Percentiles rank a stretch among this genome's conserved stretches.
Conservation (phyloP, 208 protist species). For the Plasmodiophora brassicae region DNA sequence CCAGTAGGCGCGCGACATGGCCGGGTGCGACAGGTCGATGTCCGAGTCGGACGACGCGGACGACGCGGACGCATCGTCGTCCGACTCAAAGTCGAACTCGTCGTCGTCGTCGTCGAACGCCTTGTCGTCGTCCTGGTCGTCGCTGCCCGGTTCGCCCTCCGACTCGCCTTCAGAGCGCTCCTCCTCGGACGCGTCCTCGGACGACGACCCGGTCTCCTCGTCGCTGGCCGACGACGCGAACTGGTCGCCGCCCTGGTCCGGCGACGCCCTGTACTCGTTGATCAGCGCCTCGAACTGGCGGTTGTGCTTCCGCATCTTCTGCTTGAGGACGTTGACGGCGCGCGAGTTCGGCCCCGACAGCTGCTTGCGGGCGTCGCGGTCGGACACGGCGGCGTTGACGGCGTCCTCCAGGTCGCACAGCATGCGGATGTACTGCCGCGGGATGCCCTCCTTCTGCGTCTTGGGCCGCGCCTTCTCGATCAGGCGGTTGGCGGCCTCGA, state of each 20-base stretch:
- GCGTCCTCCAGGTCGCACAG: constrained; percentile 33
- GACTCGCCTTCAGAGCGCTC: not conserved
- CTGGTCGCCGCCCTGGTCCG: not conserved
- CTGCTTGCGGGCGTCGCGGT: constrained; percentile 51
- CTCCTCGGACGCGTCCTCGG: not conserved
- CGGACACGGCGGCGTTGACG: not conserved
- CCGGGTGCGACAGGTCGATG: not conserved
- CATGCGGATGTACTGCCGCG: constrained; percentile 30
- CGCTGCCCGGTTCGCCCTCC: not conserved
- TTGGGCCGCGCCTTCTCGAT: constrained; percentile 27
- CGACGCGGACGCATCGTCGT: not conserved
- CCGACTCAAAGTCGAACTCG: not conserved
- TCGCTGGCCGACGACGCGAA: not conserved
- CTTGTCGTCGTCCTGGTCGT: constrained; percentile 16
- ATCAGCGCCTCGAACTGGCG: constrained; percentile 48
- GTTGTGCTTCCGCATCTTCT: constrained; percentile 59
- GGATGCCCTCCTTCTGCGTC: constrained; percentile 35
- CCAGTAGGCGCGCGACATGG: not conserved
- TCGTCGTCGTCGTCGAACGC: not conserved
- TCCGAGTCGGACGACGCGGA: not conserved
- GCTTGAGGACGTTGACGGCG: constrained; percentile 54
- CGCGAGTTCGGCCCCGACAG: constrained; percentile 57
- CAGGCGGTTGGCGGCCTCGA: constrained; percentile 38
- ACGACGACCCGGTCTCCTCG: constrained; percentile 5
- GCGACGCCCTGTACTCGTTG: constrained; percentile 38